Evolutionary conservation across 202 grass and related monocot species (phyloP).

Genomic region (Elaeis oleifera): DNA sequence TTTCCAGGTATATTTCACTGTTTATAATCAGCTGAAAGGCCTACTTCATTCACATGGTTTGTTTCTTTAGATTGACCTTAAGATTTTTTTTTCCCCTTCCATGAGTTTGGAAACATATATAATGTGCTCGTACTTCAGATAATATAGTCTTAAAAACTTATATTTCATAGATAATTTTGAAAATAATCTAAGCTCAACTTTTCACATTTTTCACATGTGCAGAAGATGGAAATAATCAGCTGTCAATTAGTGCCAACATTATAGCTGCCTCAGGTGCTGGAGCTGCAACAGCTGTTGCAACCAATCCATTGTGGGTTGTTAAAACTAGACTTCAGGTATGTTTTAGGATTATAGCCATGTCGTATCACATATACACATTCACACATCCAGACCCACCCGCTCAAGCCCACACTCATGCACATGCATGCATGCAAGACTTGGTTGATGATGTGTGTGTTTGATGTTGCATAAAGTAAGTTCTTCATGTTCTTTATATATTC

Average conservation of each 20-base stretch:
- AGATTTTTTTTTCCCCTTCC: slow-evolving; percentile 1
- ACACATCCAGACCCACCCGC: no score
- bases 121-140: neutral
- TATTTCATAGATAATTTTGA: no score
- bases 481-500: no score
- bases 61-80: slow-evolving; percentile 8
- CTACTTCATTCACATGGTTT: slow-evolving; percentile 48
- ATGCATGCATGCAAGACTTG: no score
- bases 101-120: neutral
- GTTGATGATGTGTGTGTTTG: no score
- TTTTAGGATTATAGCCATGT: neutral
- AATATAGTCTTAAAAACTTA: no score
- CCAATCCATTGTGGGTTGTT: slow-evolving; percentile 90
- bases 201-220: slow-evolving; percentile 14
- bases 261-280: slow-evolving; percentile 71
- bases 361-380: neutral
- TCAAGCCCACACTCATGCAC: neutral
- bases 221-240: slow-evolving; percentile 33
- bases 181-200: neutral
- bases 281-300: slow-evolving; percentile 61
- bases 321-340: slow-evolving; percentile 88
- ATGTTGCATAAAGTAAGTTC: no score
- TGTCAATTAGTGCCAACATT: slow-evolving; percentile 55
- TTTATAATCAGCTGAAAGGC: slow-evolving; percentile 67
- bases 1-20: slow-evolving; percentile 70